A percentile compares a stretch with the other conserved stretches of the same genome.
phyloP scores from a whole-genome alignment of 768 basidiomycete species.

The Naganishia onofrii region DNA sequence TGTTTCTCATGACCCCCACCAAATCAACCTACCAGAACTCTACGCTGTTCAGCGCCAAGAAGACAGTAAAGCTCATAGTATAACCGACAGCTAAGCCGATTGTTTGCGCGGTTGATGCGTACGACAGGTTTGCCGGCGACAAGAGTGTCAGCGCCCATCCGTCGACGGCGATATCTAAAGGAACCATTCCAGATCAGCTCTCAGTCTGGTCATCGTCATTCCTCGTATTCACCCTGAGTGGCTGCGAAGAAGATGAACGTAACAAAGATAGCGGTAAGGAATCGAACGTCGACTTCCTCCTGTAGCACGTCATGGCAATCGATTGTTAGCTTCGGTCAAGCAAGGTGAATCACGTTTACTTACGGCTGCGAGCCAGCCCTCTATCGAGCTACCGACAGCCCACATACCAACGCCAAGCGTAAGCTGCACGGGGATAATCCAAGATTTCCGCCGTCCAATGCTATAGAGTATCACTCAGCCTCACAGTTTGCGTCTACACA shows the following conservation, averaged over 20 bases:
- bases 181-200: conserved; percentile 57
- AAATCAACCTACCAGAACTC: conserved; percentile 66
- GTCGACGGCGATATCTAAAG: conserved; percentile 92
- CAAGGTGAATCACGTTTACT: conserved; percentile 37
- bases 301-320: conserved; percentile 48
- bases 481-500: background rate
- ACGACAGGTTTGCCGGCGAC: conserved; percentile 89
- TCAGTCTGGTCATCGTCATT: background rate
- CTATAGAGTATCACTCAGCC: conserved; percentile 18
- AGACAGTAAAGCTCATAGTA: conserved; percentile 94
- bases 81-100: conserved; percentile 94
- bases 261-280: conserved; percentile 80
- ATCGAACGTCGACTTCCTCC: conserved; percentile 75
- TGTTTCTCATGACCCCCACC: conserved; percentile 28
- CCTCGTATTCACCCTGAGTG: conserved; percentile 71
- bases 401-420: conserved; percentile 72
- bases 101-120: conserved; percentile 96
- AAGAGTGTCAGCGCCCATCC: conserved; percentile 64
- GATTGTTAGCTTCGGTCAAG: background rate
- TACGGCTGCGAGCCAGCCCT: conserved; percentile 75
- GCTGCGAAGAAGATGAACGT: conserved; percentile 90
- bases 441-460: conserved; percentile 87
- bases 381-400: conserved; percentile 60
- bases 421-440: conserved; percentile 97
- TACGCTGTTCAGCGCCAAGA: conserved; percentile 91